Evolutionary conservation across 2,329 filamentous ascomycete genomes (phyloP).

Genomic region (Dactylellina parvicollis): DNA sequence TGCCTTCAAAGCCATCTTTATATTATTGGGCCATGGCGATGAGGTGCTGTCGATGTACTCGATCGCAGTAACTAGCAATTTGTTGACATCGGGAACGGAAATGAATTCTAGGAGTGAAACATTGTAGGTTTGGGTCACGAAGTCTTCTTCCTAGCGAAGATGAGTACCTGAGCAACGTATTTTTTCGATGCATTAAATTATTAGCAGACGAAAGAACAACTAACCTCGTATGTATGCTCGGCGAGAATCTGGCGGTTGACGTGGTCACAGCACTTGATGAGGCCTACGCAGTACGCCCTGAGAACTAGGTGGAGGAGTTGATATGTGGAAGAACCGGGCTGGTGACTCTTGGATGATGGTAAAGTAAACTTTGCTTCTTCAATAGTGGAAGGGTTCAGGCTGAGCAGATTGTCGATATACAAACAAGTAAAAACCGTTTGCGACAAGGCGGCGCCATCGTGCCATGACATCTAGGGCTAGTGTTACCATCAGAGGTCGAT

Average conservation of each 20-base stretch:
- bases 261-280: slow-evolving; percentile 83
- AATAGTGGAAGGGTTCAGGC: slow-evolving; percentile 72
- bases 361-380: slow-evolving; percentile 72
- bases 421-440: slow-evolving; percentile 94
- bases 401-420: slow-evolving; percentile 84
- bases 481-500: slow-evolving; percentile 22
- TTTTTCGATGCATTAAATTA: neutral
- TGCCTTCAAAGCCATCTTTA: slow-evolving; percentile 68
- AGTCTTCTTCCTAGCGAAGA: slow-evolving; percentile 82
- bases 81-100: slow-evolving; percentile 63
- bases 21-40: slow-evolving; percentile 63
- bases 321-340: slow-evolving; percentile 43
- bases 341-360: slow-evolving; percentile 55
- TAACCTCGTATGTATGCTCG: slow-evolving; percentile 91
- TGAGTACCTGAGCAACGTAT: slow-evolving; percentile 13
- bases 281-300: slow-evolving; percentile 82
- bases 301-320: slow-evolving; percentile 67
- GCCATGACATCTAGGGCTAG: slow-evolving; percentile 82
- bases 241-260: slow-evolving; percentile 79
- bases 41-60: slow-evolving; percentile 45
- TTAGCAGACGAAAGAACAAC: slow-evolving; percentile 54
- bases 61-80: slow-evolving; percentile 59
- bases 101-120: slow-evolving; percentile 77
- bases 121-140: slow-evolving; percentile 90
- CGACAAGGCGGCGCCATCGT: slow-evolving; percentile 91